These are phyloP conservation scores for Globisporangium megalacanthum DNA, from an alignment of 352 stramenopile genomes.

Conservation along the genomic window DNA sequence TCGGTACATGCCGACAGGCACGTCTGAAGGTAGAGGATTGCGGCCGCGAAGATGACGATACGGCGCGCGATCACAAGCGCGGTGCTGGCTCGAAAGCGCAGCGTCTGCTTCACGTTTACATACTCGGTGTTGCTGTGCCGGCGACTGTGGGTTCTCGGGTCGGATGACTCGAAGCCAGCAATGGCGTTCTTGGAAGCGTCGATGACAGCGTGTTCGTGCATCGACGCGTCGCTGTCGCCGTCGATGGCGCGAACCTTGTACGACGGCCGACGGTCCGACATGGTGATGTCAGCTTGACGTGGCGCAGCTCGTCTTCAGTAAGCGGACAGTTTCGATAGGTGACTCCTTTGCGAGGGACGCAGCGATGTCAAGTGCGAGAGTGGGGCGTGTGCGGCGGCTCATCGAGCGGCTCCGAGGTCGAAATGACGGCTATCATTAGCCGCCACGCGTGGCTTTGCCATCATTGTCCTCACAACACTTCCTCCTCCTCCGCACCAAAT, in stretches of 20 bases:
- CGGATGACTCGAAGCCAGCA: not conserved
- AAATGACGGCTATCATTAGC: too few species aligned
- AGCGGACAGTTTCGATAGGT: too few species aligned
- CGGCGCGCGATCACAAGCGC: not conserved
- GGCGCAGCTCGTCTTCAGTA: too few species aligned
- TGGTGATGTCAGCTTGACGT: not conserved
- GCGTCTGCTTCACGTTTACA: not conserved
- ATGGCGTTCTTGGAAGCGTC: not conserved
- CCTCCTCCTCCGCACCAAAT: too few species aligned
- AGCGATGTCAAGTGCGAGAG: too few species aligned
- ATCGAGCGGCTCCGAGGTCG: too few species aligned
- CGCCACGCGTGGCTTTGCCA: too few species aligned
- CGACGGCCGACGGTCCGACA: not conserved
- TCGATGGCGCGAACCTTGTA: not conserved
- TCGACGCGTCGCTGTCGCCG: not conserved
- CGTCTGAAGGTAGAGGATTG: slow-evolving; percentile 9
- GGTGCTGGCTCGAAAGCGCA: not conserved
- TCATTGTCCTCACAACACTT: too few species aligned
- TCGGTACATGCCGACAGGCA: slow-evolving; percentile 4
- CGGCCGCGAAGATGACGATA: slow-evolving; percentile 7
- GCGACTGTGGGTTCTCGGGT: not conserved
- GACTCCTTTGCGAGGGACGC: too few species aligned
- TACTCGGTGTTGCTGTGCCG: not conserved
- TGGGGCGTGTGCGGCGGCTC: too few species aligned
- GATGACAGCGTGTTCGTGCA: not conserved